Base-by-base conservation (phyloP, 2,329 filamentous ascomycete species). In the Exophiala alcalophila region DNA sequence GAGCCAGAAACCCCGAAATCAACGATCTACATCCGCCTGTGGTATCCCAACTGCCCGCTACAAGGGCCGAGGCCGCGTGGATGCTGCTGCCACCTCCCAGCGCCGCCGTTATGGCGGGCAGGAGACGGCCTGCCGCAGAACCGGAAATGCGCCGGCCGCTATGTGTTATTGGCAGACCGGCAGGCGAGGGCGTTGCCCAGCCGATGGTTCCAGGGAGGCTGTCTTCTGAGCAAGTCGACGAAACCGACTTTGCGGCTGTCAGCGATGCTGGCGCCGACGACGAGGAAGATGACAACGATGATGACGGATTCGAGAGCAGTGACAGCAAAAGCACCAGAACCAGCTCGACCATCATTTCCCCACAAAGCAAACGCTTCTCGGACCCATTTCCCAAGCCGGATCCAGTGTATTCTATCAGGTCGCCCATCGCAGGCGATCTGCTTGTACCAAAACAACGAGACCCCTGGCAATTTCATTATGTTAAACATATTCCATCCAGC, bases 21-120 rank as follows among this genome's bases (percentile, higher is more conserved):
- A 92, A 94, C 65, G 86, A 94, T 49, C 78, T 90, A 45, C 86
- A 94, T 61, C 86, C 87, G 4, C 87, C 88, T 2, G 83, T 94
- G 37, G 85, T 92, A 48, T 87, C 79, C 63, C 86, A 81, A 65
- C 84, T 78, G 43, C 84, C 82, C 10, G 75, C 73, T 25, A 81
- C 78, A 60, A 80, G 71, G 59, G 80, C 81, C 40, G 87, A 86
- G 47, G 83, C 85, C 40, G 77, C 76, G 59, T 96, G 90, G 90
- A 95, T 96, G 89, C 71, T 94, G 37, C 87, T 94, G 59, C 90
- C 90, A 2, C 88, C 89, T 1, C 90, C 90, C n/a, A 79, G 83
- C 23, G 88, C 90, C 43, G 89, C 84, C 62, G 74, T 95, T 47
- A 96, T 96, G 90, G 85, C 84, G 52, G 90, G 89, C 53, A 92